Conservation (phyloP, 345 rosid species). For the Ailanthus altissimus region DNA sequence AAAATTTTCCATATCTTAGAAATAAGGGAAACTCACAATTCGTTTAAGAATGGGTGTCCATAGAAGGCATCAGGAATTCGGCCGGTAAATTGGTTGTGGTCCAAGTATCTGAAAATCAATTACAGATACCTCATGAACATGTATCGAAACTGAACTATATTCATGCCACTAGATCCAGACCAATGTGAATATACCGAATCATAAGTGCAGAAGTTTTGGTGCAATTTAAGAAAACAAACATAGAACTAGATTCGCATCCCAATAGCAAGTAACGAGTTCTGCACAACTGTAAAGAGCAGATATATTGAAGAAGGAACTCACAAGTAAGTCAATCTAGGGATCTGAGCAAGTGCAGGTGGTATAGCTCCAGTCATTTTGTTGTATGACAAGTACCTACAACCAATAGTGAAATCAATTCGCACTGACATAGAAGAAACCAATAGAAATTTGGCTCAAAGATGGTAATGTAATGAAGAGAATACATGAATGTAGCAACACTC, state of each 20-base stretch:
- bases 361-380: constrained; percentile 68
- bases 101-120: constrained; percentile 59
- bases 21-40: constrained; percentile 53
- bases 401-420: constrained; percentile 14
- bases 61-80: constrained; percentile 68
- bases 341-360: constrained; percentile 59
- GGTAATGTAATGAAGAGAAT: background rate
- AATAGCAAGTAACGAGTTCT: background rate
- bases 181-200: background rate
- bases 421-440: constrained; percentile 2
- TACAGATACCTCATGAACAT: background rate
- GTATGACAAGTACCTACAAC: constrained; percentile 58
- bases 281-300: background rate
- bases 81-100: constrained; percentile 78
- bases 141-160: background rate
- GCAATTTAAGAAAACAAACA: background rate
- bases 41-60: constrained; percentile 64
- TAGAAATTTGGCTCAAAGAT: background rate
- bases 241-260: background rate
- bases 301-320: constrained; percentile 34
- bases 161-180: background rate
- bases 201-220: background rate
- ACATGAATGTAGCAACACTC: background rate
- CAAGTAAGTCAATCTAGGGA: constrained; percentile 65
- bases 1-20: background rate